Conservation (phyloP, 2,329 filamentous ascomycete genomes). For the Penicillium corylophilum region DNA sequence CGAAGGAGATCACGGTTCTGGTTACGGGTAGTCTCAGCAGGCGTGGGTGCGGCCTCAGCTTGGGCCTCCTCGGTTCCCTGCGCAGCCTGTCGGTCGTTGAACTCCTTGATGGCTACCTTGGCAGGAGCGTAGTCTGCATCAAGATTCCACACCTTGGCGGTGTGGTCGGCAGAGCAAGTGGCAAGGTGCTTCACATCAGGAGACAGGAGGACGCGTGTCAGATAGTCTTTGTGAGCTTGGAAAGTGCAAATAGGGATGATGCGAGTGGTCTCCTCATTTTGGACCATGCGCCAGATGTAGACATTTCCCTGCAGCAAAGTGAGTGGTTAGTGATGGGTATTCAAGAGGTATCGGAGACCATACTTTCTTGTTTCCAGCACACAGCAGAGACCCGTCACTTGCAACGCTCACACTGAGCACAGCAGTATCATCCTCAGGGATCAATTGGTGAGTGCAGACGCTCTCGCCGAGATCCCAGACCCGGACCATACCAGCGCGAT, state of each 20-base stretch:
- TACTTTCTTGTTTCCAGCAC: conserved; percentile 88
- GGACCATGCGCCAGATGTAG: conserved; percentile 93
- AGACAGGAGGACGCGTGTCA: conserved; percentile 85
- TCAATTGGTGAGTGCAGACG: conserved; percentile 92
- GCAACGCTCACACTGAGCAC: conserved; percentile 95
- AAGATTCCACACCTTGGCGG: conserved; percentile 94
- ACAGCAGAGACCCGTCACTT: conserved; percentile 87
- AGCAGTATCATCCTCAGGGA: conserved; percentile 91
- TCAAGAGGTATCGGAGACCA: conserved; percentile 17
- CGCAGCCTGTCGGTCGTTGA: conserved; percentile 20
- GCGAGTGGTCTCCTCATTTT: conserved; percentile 76
- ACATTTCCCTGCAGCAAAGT: conserved; percentile 71
- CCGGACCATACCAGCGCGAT: conserved; percentile 85
- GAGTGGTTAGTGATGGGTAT: neutral
- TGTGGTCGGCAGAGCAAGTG: conserved; percentile 90
- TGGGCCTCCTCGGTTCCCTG: conserved; percentile 13
- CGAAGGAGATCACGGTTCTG: conserved; percentile 27
- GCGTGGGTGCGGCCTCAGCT: conserved; percentile 16
- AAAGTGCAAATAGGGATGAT: conserved; percentile 87
- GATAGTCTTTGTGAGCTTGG: conserved; percentile 86
- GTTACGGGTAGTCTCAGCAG: conserved; percentile 18
- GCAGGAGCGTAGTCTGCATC: conserved; percentile 59
- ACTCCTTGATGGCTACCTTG: conserved; percentile 35
- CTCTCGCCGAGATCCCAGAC: conserved; percentile 98
- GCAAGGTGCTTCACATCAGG: conserved; percentile 93